Evolutionary conservation across 768 basidiomycete genomes (phyloP).

Genomic region (Auricularia heimuer): DNA sequence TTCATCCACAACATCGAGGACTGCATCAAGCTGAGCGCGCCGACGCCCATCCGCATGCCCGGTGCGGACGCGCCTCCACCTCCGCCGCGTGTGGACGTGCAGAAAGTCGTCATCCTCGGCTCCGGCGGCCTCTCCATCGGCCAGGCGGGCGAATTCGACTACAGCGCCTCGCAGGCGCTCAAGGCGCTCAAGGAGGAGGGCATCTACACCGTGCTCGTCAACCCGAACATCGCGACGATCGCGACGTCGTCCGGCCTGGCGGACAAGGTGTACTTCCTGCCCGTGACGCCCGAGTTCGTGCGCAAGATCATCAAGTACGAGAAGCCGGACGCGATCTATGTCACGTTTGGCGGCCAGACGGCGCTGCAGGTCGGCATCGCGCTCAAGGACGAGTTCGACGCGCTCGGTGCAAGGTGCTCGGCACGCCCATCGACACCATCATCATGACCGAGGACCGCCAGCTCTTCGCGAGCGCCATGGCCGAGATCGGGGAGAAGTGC

Average conservation of each 20-base stretch:
- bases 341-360: constrained; percentile 97
- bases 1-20: constrained; percentile 85
- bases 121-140: constrained; percentile 97
- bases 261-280: constrained; percentile 99
- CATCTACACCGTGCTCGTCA: constrained; percentile 97
- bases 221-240: constrained; percentile 98
- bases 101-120: constrained; percentile 93
- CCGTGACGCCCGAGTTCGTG: constrained; percentile 96
- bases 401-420: constrained; percentile 82
- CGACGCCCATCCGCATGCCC: constrained; percentile 56
- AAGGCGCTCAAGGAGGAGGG: constrained; percentile 99
- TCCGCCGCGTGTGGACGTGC: constrained; percentile 64
- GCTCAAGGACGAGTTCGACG: constrained; percentile 92
- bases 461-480: constrained; percentile 90
- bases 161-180: constrained; percentile 98
- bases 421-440: constrained; percentile 94
- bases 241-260: constrained; percentile 95
- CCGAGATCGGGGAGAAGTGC: constrained; percentile 89
- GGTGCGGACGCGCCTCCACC: constrained; percentile 42
- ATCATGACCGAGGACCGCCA: constrained; percentile 96
- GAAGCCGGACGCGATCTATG: constrained; percentile 97
- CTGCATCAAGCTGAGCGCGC: constrained; percentile 47
- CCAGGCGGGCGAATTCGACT: constrained; percentile 99
- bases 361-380: constrained; percentile 95
- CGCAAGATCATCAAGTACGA: constrained; percentile 98